Evolutionary conservation across 2,329 filamentous ascomycete species (phyloP), one percentile per base, ranked within the genome.

Genomic region (Cadophora luteo-olivacea): DNA sequence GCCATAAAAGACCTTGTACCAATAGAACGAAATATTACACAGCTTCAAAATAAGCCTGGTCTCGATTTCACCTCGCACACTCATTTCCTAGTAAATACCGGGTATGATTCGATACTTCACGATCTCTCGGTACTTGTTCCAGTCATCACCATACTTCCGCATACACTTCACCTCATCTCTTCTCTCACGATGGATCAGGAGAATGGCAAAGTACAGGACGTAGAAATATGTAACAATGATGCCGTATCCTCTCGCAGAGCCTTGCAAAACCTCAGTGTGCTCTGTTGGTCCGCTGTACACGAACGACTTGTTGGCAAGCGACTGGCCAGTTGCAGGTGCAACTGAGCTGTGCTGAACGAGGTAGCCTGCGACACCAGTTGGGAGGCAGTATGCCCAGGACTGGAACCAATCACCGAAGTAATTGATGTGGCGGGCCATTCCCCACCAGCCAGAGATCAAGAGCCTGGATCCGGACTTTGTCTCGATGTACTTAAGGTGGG

Each of bases 381-480:
- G 94, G 54, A 97, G 84, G 72, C 89, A 93, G 81, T 96, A 97
- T 0, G 93, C 89, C 93, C 93, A 97, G 9, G 91, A 88, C 88
- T 97, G 94, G 73, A 96, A 85, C 94, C 94, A 97, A 82, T 98
- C 95, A 64, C 94, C 95, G 0, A 97, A 82, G 81, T 98, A 97
- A 83, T 97, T 98, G 85, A 97, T 95, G 81, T 98, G 95, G 52
- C 95, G 89, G 0, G 94, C 92, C 25, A 88, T 84, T 54, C 95
- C 95, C 95, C 95, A 97, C 95, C 95, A 98, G 66, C 95, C 95
- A 0, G 92, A 91, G 3, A 89, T 89, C 72, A 97, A 85, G 36
- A 97, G 87, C 74, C 90, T 92, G 68, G 92, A 94, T 63, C 95
- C 95, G 1, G 88, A 85, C 77, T 89, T 89, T 11, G 95, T 98